Evolutionary conservation across 768 basidiomycete species (phyloP).

Genomic region (Russula sp.): DNA sequence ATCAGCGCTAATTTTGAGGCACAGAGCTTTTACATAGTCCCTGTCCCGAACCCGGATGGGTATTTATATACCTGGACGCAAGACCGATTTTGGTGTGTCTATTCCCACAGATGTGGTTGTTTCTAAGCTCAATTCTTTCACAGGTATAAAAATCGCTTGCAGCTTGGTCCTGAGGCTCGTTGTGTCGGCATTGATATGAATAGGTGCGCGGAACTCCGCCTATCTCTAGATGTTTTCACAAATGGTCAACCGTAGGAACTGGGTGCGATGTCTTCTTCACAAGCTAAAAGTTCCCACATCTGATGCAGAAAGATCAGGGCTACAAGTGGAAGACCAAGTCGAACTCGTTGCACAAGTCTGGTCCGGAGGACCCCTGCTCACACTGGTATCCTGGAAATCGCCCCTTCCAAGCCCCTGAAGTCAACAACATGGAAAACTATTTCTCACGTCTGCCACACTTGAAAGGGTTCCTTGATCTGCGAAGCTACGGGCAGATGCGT

Average conservation of each 20-base stretch:
- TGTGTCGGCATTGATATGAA: conserved; percentile 79
- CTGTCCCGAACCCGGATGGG: conserved; percentile 64
- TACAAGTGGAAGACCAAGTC: conserved; percentile 60
- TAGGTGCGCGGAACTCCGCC: conserved; percentile 36
- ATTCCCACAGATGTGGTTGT: neutral
- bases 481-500: conserved; percentile 84
- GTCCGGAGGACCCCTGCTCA: conserved; percentile 52
- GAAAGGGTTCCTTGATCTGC: conserved; percentile 63
- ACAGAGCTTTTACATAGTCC: conserved; percentile 62
- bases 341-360: conserved; percentile 12
- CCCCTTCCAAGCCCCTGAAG: conserved; percentile 73
- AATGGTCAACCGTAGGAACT: neutral
- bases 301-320: conserved; percentile 38
- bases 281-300: neutral
- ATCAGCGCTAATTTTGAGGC: neutral
- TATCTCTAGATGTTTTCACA: neutral
- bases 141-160: conserved; percentile 69
- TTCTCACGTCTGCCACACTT: conserved; percentile 48
- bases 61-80: conserved; percentile 68
- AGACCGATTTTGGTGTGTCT: conserved; percentile 56
- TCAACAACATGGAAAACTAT: conserved; percentile 67
- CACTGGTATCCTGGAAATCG: conserved; percentile 71
- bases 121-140: neutral
- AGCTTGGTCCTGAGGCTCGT: conserved; percentile 40
- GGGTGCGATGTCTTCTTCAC: neutral